Evolutionary conservation across 257 asterid species (phyloP).

Genomic region (Lycium ferocissimum): DNA sequence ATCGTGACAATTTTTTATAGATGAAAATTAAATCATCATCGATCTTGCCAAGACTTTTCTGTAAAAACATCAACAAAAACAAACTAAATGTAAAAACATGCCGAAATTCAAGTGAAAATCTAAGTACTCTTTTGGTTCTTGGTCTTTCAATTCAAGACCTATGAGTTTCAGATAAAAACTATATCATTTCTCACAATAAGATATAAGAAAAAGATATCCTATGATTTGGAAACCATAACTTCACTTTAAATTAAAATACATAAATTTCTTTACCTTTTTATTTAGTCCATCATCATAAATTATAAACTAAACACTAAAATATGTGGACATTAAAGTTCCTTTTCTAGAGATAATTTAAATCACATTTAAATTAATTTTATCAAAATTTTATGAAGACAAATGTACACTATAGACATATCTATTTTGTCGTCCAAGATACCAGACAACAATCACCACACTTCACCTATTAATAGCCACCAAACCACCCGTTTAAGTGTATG

Average conservation of each 20-base stretch:
- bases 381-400: background rate
- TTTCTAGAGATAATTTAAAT: background rate
- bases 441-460: background rate
- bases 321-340: background rate
- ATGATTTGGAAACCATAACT: conserved; percentile 10
- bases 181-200: background rate
- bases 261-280: background rate
- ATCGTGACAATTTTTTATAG: background rate
- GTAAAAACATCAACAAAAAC: background rate
- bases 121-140: too few species aligned
- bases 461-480: background rate
- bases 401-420: background rate
- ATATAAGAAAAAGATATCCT: background rate
- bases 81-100: background rate
- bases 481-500: background rate
- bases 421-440: background rate
- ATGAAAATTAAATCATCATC: background rate
- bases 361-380: background rate
- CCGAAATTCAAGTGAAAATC: background rate
- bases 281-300: background rate
- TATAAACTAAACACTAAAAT: background rate
- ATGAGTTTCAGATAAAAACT: background rate
- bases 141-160: background rate
- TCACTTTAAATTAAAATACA: background rate
- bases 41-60: background rate